Evolutionary conservation across 805 yeast species (phyloP), one percentile per base, ranked within the genome.

Genomic region (Candida incommunis): DNA sequence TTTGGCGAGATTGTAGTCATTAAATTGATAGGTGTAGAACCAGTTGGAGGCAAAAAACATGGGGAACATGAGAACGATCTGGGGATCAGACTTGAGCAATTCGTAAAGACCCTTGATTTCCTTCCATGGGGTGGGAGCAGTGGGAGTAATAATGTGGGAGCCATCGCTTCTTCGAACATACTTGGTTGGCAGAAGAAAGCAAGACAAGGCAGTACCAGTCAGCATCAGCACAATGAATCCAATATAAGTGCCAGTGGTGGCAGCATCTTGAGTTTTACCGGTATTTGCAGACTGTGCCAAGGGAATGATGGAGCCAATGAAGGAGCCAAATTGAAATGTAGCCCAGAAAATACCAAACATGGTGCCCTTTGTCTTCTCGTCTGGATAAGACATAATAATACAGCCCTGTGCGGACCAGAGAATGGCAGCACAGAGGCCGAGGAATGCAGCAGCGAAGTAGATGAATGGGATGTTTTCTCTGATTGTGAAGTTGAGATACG

Each of bases 21-120:
- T 75, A 54, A 73, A 76, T 60, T 77, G 80, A 59, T 77, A 77
- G 41, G 81, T 73, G 66, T 75, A 75, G 64, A 75, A 77, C 78
- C 78, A 77, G 64, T 77, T 77, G 29, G 82, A 74, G 23, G 78
- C 68, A 51, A 74, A 71, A 57, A 76, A 77, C 73, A 75, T 69
- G 40, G 82, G 82, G 67, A 78, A 71, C 57, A 75, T 53, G 22
- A 71, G 57, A 42, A 69, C 54, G 43, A 76, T 70, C 56, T 61
- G 64, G 42, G 74, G 74, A 52, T 70, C 71, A 22, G 49, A 50
- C 45, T 52, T 55, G 49, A 72, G 62, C 42, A 67, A 58, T 40
- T 54, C 53, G 49, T 56, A 57, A 52, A 75, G 63, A 41, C 65
- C 74, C 15, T 51, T 47, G 40, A 75, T 44, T 53, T 75, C 80